phyloP scores from a whole-genome alignment of 768 basidiomycete species.

The Tephrocybe sp. region DNA sequence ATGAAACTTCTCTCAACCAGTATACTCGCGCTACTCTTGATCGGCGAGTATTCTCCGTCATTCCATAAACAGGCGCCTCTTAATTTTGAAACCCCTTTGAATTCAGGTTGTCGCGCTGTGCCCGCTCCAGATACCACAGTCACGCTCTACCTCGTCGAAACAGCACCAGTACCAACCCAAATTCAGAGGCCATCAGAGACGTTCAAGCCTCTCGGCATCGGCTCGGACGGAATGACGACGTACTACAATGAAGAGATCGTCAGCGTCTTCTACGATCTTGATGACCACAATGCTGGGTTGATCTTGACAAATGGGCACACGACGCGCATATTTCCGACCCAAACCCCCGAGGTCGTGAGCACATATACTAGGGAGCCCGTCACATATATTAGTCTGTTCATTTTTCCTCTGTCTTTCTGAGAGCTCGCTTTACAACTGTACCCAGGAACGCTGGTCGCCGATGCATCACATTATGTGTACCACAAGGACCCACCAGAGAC shows the following conservation, averaged over 20 bases:
- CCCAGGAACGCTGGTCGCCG: slow-evolving; percentile 10
- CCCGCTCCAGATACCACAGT: slow-evolving; percentile 1
- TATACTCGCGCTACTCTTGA: no score
- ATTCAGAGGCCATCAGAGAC: slow-evolving; percentile 2
- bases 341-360: neutral
- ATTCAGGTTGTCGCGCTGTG: no score
- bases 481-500: slow-evolving; percentile 1
- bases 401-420: neutral
- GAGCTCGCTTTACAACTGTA: neutral
- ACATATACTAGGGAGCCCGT: slow-evolving; percentile 7
- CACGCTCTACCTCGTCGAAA: slow-evolving; percentile 1
- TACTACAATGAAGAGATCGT: slow-evolving; percentile 10
- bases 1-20: no score
- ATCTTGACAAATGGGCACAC: neutral
- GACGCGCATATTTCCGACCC: neutral
- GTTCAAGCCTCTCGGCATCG: slow-evolving; percentile 7
- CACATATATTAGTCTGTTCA: slow-evolving; percentile 3
- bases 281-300: neutral
- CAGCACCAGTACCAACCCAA: neutral
- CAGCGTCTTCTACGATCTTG: slow-evolving; percentile 9
- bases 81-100: no score
- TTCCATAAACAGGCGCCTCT: no score
- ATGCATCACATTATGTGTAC: slow-evolving; percentile 13
- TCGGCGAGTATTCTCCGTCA: no score
- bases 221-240: slow-evolving; percentile 12